These are phyloP conservation scores for Lycium barbarum DNA, from an alignment of 257 asterid genomes.

Conservation along the genomic window DNA sequence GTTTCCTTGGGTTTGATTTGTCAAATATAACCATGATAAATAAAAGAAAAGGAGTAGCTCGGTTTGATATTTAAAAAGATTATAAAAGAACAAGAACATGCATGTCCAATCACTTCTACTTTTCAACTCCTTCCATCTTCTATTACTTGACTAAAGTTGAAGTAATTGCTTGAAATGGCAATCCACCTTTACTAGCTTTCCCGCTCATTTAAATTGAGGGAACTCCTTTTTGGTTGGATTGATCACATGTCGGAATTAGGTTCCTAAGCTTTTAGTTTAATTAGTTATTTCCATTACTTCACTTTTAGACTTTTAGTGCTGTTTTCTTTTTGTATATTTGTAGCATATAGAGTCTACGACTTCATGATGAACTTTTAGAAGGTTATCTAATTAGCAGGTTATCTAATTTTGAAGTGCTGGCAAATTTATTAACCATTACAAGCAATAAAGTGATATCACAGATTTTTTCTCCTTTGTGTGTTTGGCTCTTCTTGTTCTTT, in stretches of 20 bases:
- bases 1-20: too few species aligned
- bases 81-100: neutral
- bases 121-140: neutral
- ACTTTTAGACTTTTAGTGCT: neutral
- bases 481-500: neutral
- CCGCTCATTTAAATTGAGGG: neutral
- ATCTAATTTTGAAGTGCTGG: neutral
- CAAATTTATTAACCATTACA: neutral
- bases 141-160: neutral
- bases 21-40: too few species aligned
- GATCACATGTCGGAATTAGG: neutral
- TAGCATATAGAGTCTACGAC: neutral
- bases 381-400: neutral
- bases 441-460: neutral
- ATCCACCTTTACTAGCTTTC: neutral
- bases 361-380: conserved; percentile 13
- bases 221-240: neutral
- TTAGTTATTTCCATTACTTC: neutral
- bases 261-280: neutral
- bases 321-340: neutral
- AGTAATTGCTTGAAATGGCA: neutral
- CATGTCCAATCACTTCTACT: neutral
- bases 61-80: too few species aligned
- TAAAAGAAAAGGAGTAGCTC: too few species aligned
- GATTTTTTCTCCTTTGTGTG: neutral